These are phyloP conservation scores for Pseudogymnoascus sp. DNA, from an alignment of 2,329 filamentous ascomycete genomes.

Conservation along the genomic window DNA sequence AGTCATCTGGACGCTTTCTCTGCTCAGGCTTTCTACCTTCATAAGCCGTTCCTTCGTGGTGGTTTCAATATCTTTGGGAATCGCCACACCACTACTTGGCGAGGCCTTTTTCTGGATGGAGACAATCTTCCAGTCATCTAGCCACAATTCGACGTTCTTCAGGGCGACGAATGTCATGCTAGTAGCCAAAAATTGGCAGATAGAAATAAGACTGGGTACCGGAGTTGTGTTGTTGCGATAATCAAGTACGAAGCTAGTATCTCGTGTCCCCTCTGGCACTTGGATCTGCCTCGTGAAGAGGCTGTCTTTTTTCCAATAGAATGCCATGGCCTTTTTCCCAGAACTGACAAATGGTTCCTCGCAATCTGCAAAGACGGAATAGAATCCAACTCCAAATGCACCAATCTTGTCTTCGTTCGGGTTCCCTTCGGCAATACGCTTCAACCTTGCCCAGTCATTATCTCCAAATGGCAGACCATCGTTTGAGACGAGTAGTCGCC, in stretches of 20 bases:
- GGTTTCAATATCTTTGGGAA: conserved; percentile 75
- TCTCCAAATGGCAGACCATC: conserved; percentile 81
- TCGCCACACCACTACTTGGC: conserved; percentile 62
- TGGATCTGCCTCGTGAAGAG: conserved; percentile 84
- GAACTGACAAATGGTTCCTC: conserved; percentile 97
- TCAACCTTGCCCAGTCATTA: conserved; percentile 88
- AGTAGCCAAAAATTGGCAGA: conserved; percentile 88
- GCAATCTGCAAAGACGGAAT: conserved; percentile 96
- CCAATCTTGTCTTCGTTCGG: conserved; percentile 99
- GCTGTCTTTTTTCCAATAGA: conserved; percentile 99
- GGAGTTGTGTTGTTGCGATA: conserved; percentile 86
- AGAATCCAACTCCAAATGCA: conserved; percentile 96
- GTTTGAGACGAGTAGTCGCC: conserved; percentile 84
- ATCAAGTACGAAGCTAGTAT: conserved; percentile 91
- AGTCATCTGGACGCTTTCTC: conserved; percentile 86
- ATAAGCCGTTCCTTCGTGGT: conserved; percentile 83
- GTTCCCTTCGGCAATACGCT: conserved; percentile 97
- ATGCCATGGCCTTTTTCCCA: conserved; percentile 88
- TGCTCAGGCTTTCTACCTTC: conserved; percentile 73
- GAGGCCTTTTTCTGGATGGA: conserved; percentile 79
- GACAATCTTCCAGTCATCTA: conserved; percentile 80
- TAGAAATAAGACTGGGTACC: conserved; percentile 74
- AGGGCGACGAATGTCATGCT: conserved; percentile 93
- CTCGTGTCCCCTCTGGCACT: conserved; percentile 57
- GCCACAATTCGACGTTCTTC: conserved; percentile 78